Base-by-base conservation (phyloP, 2,329 filamentous ascomycete species). In the Chaetomiaceae sp. region DNA sequence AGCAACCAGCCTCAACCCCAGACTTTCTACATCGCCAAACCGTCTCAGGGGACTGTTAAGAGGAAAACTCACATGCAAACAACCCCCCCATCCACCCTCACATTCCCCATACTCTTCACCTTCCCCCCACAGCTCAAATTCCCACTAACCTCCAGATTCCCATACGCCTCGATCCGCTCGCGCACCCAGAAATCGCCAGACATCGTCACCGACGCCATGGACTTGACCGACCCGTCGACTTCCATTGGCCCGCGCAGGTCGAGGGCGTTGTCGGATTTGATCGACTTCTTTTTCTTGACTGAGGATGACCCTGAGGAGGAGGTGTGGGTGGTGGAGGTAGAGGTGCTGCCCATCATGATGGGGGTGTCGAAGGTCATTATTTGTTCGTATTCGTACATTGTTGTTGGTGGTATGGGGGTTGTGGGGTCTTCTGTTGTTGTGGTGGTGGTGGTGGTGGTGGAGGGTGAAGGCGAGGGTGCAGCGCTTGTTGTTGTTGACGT, bases 21-120 rank as follows among this genome's bases (percentile, higher is more conserved):
- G 14, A 31, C 9, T 12, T 9, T 27, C 9, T 11, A 9, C 14
- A 31, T 3, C 4, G 3, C 9, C 4, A 36, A 45, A 27, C 12
- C 31, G n/a, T n/a, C n/a, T n/a, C n/a, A 40, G 45, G 15, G 45
- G 6, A 46, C 34, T 47, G n/a, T 42, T 6, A 45, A 34, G 19
- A 36, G 39, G 12, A 15, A 29, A n/a, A 61, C 68, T 59, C 61
- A 73, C 72, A 63, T 69, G 53, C 70, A 70, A 29, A 66, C 60
- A 25, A 72, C 65, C 47, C 65, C 69, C 38, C 75, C 75, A 15
- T 62, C 66, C 37, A 77, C 64, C 39, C 68, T 61, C 19, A 78
- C 72, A 57, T 76, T 76, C 6, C 74, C 75, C 45, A 75, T 75
- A 1, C 73, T 72, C 56, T 76, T 76, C 55, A 78, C 67, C 44